These are phyloP conservation scores for Ceratocystis albifundus DNA, from an alignment of 2,329 filamentous ascomycete genomes.

Conservation along the genomic window DNA sequence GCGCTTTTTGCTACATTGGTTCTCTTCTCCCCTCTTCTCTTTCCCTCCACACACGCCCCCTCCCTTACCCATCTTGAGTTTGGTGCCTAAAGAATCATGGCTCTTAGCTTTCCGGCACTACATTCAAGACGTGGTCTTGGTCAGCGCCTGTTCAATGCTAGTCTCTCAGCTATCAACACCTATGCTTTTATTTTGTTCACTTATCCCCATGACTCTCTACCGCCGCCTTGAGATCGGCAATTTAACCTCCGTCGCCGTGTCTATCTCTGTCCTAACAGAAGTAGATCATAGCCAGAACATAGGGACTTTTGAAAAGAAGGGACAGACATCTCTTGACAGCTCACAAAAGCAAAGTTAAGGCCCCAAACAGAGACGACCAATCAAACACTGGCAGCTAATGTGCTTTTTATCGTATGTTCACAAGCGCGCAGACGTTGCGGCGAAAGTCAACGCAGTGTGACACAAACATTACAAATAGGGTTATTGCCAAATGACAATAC, in stretches of 20 bases:
- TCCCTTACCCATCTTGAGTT: neutral
- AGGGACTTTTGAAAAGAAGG: too few species aligned
- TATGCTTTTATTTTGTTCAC: neutral
- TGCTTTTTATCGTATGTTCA: too few species aligned
- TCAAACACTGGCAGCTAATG: too few species aligned
- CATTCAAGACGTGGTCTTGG: neutral
- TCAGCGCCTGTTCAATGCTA: neutral
- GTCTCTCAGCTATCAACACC: constrained; percentile 1
- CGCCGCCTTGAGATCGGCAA: neutral
- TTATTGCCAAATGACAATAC: too few species aligned
- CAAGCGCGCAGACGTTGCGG: too few species aligned
- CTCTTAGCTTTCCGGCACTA: neutral
- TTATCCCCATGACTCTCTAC: neutral
- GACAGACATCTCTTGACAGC: too few species aligned
- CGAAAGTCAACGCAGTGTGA: too few species aligned
- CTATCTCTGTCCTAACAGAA: neutral
- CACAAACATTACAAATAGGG: too few species aligned
- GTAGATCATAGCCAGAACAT: too few species aligned
- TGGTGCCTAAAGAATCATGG: neutral
- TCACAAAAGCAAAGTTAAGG: too few species aligned
- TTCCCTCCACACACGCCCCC: neutral
- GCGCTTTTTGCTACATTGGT: neutral
- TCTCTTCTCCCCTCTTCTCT: neutral
- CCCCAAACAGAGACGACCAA: too few species aligned
- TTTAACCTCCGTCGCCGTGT: neutral